Conservation (phyloP, 306 rosid species). For the peach (Prunus persica) region Prunus_persica_NCBIv2 NC_034014.1:29906501-29907000, state of each 20-base stretch:
- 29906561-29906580: slow-evolving; percentile 32
- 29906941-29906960: too few species aligned
- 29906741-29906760: slow-evolving; percentile 24
- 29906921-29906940: too few species aligned
- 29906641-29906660: slow-evolving; percentile 36
- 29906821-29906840: not conserved
- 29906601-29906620: slow-evolving; percentile 54
- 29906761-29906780: slow-evolving; percentile 13
- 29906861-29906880: slow-evolving; percentile 6
- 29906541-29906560: not conserved
- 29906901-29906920: slow-evolving; percentile 1
- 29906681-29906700: slow-evolving; percentile 65
- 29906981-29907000: slow-evolving; percentile 37
- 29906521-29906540: slow-evolving; percentile 34
- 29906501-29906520: slow-evolving; percentile 27
- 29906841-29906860: not conserved
- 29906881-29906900: slow-evolving; percentile 20
- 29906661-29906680: slow-evolving; percentile 48
- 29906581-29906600: slow-evolving; percentile 62
- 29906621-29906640: slow-evolving; percentile 31
- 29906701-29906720: slow-evolving; percentile 75
- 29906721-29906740: slow-evolving; percentile 42
- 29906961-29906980: not conserved
- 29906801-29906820: too few species aligned
- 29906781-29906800: slow-evolving; percentile 27